Evolutionary conservation across 1,284 basidiomycete genomes (phyloP).

Genomic region (Baeospora myosura): DNA sequence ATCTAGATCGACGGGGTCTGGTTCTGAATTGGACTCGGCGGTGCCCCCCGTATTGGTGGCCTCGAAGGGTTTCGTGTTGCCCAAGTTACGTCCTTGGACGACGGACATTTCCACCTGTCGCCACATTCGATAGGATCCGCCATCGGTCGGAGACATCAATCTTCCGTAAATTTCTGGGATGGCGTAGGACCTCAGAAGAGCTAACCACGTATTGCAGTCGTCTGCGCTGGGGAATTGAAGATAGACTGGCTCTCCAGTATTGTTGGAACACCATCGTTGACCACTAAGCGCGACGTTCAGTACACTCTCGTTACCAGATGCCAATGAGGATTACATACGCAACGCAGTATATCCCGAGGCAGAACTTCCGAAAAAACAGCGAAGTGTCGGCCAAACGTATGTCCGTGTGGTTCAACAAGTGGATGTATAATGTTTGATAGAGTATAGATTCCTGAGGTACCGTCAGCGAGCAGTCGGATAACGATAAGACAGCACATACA

Average conservation of each 20-base stretch:
- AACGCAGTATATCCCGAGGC: conserved; percentile 59
- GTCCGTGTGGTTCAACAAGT: conserved; percentile 66
- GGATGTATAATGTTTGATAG: conserved; percentile 65
- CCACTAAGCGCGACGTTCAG: conserved; percentile 29
- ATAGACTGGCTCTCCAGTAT: conserved; percentile 60
- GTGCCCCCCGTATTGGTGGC: conserved; percentile 19
- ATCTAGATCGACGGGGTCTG: conserved; percentile 54
- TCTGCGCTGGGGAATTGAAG: conserved; percentile 58
- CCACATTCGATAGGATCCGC: conserved; percentile 79
- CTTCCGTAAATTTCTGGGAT: conserved; percentile 70
- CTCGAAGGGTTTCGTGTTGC: conserved; percentile 32
- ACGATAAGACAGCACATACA: conserved; percentile 31
- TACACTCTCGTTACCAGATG: not conserved
- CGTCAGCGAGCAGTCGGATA: conserved; percentile 7
- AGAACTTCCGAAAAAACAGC: conserved; percentile 63
- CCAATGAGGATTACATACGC: conserved; percentile 28
- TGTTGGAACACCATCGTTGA: conserved; percentile 52
- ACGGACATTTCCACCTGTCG: conserved; percentile 67
- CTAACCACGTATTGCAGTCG: conserved; percentile 60
- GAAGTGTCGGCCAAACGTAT: conserved; percentile 65
- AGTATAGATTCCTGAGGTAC: conserved; percentile 53
- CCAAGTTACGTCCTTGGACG: conserved; percentile 64
- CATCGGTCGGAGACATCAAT: conserved; percentile 47
- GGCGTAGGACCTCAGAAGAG: conserved; percentile 69
- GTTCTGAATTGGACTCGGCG: conserved; percentile 28